Evolutionary conservation across 2,329 filamentous ascomycete genomes (phyloP), one percentile per base, ranked within the genome.

Genomic region (Fusarium piperis): DNA sequence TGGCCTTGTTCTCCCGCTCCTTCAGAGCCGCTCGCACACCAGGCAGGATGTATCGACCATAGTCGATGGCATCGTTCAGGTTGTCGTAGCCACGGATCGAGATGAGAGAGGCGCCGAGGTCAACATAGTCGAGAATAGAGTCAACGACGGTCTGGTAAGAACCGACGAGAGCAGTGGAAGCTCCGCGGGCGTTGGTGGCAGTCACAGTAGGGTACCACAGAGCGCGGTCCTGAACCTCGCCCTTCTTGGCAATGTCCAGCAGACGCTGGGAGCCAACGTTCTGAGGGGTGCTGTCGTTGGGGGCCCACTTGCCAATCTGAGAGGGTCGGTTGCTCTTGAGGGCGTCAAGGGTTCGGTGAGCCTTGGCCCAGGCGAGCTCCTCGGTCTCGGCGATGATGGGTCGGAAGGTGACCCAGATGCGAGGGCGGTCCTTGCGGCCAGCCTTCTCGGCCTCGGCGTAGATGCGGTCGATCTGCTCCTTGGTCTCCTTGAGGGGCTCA

Each of bases 181-280:
- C 88, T 1, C 88, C 88, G 1, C 87, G 82, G 1, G 88, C 88
- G 74, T 88, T 88, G 1, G 88, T 90, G 2, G 88, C 88, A 3
- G 87, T 89, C 6, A 90, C 88, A 0, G 88, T 90, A 1, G 88
- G 87, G 76, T 90, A 90, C 88, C 88, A 90, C n/a, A 90, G 78
- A 1, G 87, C 88, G 18, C 88, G 86, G 74, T 90, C 88, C 70
- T 90, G 88, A 2, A 90, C 85, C 73, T 90, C 88, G 1, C 86
- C 86, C 3, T 81, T 79, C 52, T 82, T 79, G 30, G 88, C 88
- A 69, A 90, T 90, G 10, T 89, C 88, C 0, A 90, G 82, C 51
- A 90, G 77, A 1, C 88, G 82, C 77, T 90, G 87, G 0, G 87
- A 89, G 1, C 88, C 88, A 0, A 88, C 87, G 67, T 90, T 90